These are phyloP conservation scores for Canariomyces notabilis DNA, from an alignment of 2,329 filamentous ascomycete species.

Conservation along the genomic window DNA sequence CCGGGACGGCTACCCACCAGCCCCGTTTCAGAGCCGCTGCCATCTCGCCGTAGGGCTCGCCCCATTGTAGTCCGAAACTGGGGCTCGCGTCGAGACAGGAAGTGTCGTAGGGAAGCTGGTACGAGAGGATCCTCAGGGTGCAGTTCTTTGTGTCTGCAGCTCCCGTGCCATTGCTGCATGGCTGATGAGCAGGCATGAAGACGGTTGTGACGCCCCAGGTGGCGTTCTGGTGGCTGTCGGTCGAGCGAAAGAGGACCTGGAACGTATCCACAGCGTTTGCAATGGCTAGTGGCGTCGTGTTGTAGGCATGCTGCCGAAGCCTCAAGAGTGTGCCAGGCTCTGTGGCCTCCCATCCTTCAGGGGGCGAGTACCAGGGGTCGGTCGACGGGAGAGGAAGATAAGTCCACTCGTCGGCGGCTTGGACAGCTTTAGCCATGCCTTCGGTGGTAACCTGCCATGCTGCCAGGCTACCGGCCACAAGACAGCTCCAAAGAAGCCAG, in stretches of 20 bases:
- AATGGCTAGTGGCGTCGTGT: constrained; percentile 8
- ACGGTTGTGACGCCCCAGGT: constrained; percentile 16
- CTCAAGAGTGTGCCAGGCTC: constrained; percentile 6
- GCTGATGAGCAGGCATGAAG: constrained; percentile 5
- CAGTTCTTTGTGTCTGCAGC: constrained; percentile 4
- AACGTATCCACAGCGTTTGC: constrained; percentile 8
- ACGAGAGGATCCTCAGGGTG: constrained; percentile 35
- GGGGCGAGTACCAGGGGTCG: constrained; percentile 11
- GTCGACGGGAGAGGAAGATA: constrained; percentile 9
- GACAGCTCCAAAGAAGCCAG: background rate
- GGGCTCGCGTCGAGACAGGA: constrained; percentile 35
- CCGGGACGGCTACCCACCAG: constrained; percentile 42
- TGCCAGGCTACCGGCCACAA: background rate
- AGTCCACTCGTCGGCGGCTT: constrained; percentile 4
- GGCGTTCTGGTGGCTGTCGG: constrained; percentile 8
- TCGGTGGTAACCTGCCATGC: constrained; percentile 6
- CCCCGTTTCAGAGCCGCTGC: constrained; percentile 34
- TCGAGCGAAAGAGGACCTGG: constrained; percentile 15
- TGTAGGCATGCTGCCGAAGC: constrained; percentile 12
- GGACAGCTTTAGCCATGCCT: background rate
- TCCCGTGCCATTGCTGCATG: constrained; percentile 1
- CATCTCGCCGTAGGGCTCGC: constrained; percentile 26
- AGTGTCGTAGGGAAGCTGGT: constrained; percentile 38
- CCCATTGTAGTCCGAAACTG: constrained; percentile 31
- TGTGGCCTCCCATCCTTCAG: constrained; percentile 9